Conservation (phyloP, 208 protist species). For the Acanthamoeba castellanii region DNA sequence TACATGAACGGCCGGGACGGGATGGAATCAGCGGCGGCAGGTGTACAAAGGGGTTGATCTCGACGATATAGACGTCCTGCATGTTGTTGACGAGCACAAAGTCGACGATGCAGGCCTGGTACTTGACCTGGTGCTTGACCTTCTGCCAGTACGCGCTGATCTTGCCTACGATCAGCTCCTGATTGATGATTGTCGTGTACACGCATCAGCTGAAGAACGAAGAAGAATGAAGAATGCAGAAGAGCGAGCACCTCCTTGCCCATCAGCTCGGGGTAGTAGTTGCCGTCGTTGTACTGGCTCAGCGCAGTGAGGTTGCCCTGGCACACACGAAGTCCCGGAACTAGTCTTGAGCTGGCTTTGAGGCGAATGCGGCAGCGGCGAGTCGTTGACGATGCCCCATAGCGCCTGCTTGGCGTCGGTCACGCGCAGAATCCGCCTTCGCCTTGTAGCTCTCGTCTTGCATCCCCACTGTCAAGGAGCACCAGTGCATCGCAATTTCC, state of each 20-base stretch:
- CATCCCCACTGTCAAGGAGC: too few relatives aligned
- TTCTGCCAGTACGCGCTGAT: constrained; percentile 24
- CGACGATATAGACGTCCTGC: constrained; percentile 48
- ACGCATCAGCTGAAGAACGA: too few relatives aligned
- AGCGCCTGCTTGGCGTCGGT: too few relatives aligned
- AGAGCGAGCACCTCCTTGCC: background rate
- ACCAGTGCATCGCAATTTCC: too few relatives aligned
- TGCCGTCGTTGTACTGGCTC: constrained; percentile 69
- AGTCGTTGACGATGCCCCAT: too few relatives aligned
- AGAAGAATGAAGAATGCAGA: background rate
- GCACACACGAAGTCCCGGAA: constrained; percentile 65
- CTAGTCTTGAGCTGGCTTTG: too few relatives aligned
- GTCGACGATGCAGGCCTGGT: constrained; percentile 61
- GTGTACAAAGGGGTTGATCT: constrained; percentile 73
- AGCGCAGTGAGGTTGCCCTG: constrained; percentile 22
- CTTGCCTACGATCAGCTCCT: constrained; percentile 1
- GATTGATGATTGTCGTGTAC: background rate
- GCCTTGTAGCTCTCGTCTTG: too few relatives aligned
- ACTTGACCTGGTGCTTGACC: background rate
- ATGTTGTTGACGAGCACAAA: constrained; percentile 61
- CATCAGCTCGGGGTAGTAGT: constrained; percentile 55
- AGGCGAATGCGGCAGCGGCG: too few relatives aligned
- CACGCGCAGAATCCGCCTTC: too few relatives aligned
- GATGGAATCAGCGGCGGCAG: background rate
- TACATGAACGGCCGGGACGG: too few relatives aligned